These are phyloP conservation scores for Lumnitzera racemosa DNA, from an alignment of 345 rosid genomes.

Conservation along the genomic window DNA sequence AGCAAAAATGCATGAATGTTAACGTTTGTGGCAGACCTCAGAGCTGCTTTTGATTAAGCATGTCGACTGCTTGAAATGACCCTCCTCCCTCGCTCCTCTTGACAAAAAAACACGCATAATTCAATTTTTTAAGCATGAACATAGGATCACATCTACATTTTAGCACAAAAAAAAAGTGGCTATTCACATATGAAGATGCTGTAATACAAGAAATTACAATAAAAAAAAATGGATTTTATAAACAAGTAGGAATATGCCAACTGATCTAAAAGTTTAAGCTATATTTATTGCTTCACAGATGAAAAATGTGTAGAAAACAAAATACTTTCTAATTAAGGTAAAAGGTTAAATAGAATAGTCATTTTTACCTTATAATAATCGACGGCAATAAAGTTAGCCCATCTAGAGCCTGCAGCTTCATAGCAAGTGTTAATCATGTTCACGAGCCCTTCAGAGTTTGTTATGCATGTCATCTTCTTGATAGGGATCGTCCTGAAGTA, in stretches of 20 bases:
- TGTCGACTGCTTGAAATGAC: slow-evolving; percentile 52
- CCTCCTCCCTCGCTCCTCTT: slow-evolving; percentile 75
- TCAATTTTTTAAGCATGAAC: too few species aligned
- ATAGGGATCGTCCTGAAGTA: slow-evolving; percentile 25
- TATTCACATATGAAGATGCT: too few species aligned
- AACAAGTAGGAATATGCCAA: too few species aligned
- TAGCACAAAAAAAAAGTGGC: too few species aligned
- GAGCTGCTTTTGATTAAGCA: slow-evolving; percentile 44
- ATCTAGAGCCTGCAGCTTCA: slow-evolving; percentile 38
- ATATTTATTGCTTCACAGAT: too few species aligned
- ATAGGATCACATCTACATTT: too few species aligned
- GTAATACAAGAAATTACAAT: too few species aligned
- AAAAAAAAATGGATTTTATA: too few species aligned
- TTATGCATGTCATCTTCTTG: slow-evolving; percentile 25
- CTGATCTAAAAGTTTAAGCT: too few species aligned
- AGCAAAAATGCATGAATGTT: slow-evolving; percentile 35
- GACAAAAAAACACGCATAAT: slow-evolving; percentile 1
- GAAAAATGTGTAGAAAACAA: neutral
- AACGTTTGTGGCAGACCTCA: slow-evolving; percentile 30
- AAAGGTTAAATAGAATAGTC: neutral
- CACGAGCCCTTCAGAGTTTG: slow-evolving; percentile 41
- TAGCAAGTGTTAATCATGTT: slow-evolving; percentile 44
- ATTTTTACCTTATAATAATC: slow-evolving; percentile 44
- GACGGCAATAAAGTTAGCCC: slow-evolving; percentile 63
- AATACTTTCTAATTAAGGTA: neutral